These are phyloP conservation scores for Syzygium aqueum DNA, from an alignment of 345 rosid genomes.

Conservation along the genomic window DNA sequence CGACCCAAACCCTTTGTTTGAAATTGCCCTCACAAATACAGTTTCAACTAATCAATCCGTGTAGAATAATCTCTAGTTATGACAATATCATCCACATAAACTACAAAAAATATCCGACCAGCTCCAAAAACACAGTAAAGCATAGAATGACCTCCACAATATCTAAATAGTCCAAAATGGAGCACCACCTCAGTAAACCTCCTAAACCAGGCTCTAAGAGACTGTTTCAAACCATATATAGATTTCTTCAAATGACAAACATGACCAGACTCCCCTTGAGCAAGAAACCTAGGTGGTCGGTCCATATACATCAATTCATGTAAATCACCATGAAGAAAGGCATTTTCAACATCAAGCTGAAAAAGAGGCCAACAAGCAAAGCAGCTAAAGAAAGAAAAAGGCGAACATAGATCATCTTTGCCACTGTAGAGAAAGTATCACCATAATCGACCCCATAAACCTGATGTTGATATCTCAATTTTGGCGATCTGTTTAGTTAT, in stretches of 20 bases:
- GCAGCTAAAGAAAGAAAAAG: not conserved
- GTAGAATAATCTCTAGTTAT: not conserved
- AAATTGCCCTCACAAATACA: not conserved
- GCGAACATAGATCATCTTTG: accelerated
- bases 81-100: not conserved
- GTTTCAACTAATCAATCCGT: not conserved
- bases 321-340: not conserved
- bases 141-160: not conserved
- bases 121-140: not conserved
- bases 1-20: not conserved
- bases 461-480: too few relatives aligned
- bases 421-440: not conserved
- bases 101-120: not conserved
- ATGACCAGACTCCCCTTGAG: not conserved
- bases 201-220: accelerated
- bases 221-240: not conserved
- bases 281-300: not conserved
- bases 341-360: not conserved
- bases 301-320: not conserved
- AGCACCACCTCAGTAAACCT: not conserved
- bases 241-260: not conserved
- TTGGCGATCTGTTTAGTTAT: too few relatives aligned
- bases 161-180: not conserved
- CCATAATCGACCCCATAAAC: not conserved
- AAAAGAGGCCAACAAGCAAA: not conserved